Percentiles rank a stretch among this genome's conserved stretches.
Conservation (phyloP, 306 rosid species). For the Castanea sativa region DNA sequence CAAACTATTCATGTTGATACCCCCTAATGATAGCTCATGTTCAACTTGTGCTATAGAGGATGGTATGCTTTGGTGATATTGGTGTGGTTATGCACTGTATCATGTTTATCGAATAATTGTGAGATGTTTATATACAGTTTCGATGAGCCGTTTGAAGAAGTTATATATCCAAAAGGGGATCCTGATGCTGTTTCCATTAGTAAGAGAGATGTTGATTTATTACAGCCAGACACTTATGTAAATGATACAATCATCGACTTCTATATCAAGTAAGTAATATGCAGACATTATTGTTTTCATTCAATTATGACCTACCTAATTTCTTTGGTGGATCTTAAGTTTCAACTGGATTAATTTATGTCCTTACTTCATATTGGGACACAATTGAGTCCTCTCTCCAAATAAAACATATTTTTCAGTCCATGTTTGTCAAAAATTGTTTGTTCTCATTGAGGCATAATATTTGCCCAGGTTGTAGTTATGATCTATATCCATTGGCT, state of each 20-base stretch:
- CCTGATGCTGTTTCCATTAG: slow-evolving; percentile 87
- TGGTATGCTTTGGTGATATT: background rate
- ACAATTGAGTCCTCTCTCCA: no score
- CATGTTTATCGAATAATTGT: slow-evolving; percentile 12
- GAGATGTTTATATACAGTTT: slow-evolving; percentile 55
- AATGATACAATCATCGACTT: slow-evolving; percentile 93
- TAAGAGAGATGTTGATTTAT: slow-evolving; percentile 91
- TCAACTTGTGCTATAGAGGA: background rate
- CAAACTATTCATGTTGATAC: background rate
- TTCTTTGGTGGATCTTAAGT: background rate
- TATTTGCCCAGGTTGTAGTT: background rate
- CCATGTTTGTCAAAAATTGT: background rate
- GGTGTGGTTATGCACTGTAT: background rate
- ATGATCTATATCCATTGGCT: background rate
- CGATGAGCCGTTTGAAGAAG: slow-evolving; percentile 71
- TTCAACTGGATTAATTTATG: background rate
- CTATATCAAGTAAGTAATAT: slow-evolving; percentile 75
- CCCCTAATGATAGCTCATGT: background rate
- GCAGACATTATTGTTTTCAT: background rate
- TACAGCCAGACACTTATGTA: slow-evolving; percentile 90
- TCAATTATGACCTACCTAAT: background rate
- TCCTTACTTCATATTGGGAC: background rate
- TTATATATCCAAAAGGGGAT: slow-evolving; percentile 90
- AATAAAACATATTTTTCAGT: no score
- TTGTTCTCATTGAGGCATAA: background rate